Percentiles rank a stretch among this genome's conserved stretches.
Conservation (phyloP, 306 rosid genomes). For the Glycine tomentella region DNA sequence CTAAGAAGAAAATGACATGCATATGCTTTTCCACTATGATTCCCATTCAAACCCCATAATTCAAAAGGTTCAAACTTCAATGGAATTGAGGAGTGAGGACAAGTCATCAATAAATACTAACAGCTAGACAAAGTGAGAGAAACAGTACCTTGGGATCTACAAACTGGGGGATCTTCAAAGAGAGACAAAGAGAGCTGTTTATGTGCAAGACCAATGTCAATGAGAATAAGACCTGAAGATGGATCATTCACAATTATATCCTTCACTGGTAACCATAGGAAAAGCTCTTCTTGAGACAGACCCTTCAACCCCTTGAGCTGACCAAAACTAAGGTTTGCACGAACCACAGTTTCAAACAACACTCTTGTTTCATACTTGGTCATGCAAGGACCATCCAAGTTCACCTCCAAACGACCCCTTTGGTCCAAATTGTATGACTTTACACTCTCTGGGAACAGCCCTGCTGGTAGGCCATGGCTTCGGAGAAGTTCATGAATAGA, state of each 20-base stretch:
- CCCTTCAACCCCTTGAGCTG: conserved; percentile 77
- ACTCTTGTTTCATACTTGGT: conserved; percentile 81
- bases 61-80: conserved; percentile 15
- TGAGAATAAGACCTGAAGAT: conserved; percentile 76
- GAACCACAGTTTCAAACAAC: conserved; percentile 68
- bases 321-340: conserved; percentile 81
- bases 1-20: conserved; percentile 16
- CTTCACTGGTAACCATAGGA: conserved; percentile 85
- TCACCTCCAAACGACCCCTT: conserved; percentile 68
- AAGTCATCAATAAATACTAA: background rate
- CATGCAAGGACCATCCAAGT: conserved; percentile 70
- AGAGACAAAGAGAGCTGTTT: conserved; percentile 88
- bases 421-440: conserved; percentile 65
- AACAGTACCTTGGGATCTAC: conserved; percentile 75
- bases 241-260: conserved; percentile 80
- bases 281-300: conserved; percentile 86
- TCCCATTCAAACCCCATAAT: conserved; percentile 13
- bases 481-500: conserved; percentile 73
- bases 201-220: conserved; percentile 87
- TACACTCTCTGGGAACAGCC: conserved; percentile 74
- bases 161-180: conserved; percentile 86
- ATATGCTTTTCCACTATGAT: conserved; percentile 4
- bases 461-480: conserved; percentile 74
- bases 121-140: conserved; percentile 8
- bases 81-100: background rate